Evolutionary conservation across 257 asterid species (phyloP).

Genomic region (Nicotiana obtusifolia): DNA sequence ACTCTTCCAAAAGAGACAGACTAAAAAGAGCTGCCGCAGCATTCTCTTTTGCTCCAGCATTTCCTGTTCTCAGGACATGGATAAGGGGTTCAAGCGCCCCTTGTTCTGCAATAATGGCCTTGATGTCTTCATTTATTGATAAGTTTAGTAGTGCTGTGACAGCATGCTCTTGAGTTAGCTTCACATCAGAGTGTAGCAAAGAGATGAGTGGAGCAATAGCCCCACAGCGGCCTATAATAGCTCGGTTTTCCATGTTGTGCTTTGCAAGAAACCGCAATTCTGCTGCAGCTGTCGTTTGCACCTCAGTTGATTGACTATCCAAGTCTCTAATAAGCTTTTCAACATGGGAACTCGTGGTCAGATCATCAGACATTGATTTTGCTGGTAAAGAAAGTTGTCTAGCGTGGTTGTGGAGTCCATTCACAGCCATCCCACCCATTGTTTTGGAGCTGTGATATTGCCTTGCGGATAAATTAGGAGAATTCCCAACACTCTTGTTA

Average conservation of each 20-base stretch:
- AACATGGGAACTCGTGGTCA: conserved; percentile 52
- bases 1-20: conserved; percentile 79
- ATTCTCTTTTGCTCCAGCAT: conserved; percentile 66
- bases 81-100: conserved; percentile 83
- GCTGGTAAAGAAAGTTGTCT: conserved; percentile 44
- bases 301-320: conserved; percentile 43
- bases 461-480: conserved; percentile 35
- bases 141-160: conserved; percentile 88
- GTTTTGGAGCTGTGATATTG: conserved; percentile 41
- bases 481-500: conserved; percentile 20
- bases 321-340: conserved; percentile 56
- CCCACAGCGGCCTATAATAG: conserved; percentile 66
- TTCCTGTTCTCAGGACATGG: conserved; percentile 73
- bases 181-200: conserved; percentile 49
- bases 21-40: conserved; percentile 96
- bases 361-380: conserved; percentile 37
- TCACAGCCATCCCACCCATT: conserved; percentile 34
- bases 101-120: conserved; percentile 61
- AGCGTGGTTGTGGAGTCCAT: conserved; percentile 36
- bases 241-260: conserved; percentile 70
- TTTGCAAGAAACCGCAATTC: conserved; percentile 78
- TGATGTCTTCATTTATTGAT: conserved; percentile 60
- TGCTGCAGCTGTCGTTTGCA: conserved; percentile 67
- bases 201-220: conserved; percentile 70
- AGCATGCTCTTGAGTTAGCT: conserved; percentile 72